Percentiles rank a stretch among this genome's conserved stretches.
Evolutionary conservation across 495 filamentous ascomycete genomes (phyloP).

Genomic region (Aspergillus ellipticus): DNA sequence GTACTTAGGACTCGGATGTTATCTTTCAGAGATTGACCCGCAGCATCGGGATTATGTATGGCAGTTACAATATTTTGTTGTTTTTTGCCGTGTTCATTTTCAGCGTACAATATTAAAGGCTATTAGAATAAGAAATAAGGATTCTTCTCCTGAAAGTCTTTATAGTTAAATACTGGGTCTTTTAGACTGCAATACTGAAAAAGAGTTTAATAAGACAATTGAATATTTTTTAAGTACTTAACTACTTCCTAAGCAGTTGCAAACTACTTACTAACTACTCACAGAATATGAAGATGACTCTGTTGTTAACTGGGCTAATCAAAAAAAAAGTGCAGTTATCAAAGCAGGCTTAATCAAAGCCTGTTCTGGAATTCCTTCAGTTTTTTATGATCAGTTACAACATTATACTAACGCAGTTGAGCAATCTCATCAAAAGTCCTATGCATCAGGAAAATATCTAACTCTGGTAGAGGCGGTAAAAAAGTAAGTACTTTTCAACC

Average conservation of each 20-base stretch:
- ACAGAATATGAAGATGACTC: constrained; percentile 3
- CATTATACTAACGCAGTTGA: constrained; percentile 14
- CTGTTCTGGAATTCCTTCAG: constrained; percentile 10
- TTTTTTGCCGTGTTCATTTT: constrained; percentile 8
- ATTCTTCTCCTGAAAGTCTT: not conserved
- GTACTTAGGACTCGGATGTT: constrained; percentile 1
- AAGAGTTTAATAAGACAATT: constrained; percentile 4
- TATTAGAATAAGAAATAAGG: constrained; percentile 5
- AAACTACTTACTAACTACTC: constrained; percentile 6
- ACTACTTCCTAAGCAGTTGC: constrained; percentile 1
- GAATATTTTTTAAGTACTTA: not conserved
- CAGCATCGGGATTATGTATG: not conserved
- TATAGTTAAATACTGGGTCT: constrained; percentile 9
- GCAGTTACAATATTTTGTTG: constrained; percentile 4
- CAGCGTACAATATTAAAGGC: not conserved
- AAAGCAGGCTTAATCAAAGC: constrained; percentile 11
- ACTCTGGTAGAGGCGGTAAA: constrained; percentile 6
- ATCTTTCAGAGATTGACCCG: constrained; percentile 8
- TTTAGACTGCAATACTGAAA: not conserved
- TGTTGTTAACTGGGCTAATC: constrained; percentile 8
- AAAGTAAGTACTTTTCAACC: constrained; percentile 7
- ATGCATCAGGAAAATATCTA: constrained; percentile 9
- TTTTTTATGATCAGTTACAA: constrained; percentile 8
- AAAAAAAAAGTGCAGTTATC: constrained; percentile 10
- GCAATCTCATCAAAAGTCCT: constrained; percentile 13